These are phyloP conservation scores for Penicillium subrubescens DNA, from an alignment of 495 filamentous ascomycete genomes.

Conservation along the genomic window DNA sequence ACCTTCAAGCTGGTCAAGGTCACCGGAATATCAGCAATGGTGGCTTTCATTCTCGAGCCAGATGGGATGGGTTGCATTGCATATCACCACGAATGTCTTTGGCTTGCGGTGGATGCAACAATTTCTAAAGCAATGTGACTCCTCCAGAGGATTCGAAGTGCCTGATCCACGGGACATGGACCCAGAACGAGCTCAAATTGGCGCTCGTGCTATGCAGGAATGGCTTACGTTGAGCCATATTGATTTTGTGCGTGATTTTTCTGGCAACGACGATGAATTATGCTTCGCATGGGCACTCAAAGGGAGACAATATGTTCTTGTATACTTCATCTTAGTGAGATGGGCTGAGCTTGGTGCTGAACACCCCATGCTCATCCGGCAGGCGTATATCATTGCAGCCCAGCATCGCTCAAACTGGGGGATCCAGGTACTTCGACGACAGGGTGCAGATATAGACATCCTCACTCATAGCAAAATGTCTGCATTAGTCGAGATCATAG, in stretches of 20 bases:
- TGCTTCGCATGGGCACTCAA: conserved; percentile 18
- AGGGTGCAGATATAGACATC: conserved; percentile 20
- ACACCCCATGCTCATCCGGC: not conserved
- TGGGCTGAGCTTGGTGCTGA: conserved; percentile 20
- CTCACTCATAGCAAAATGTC: conserved; percentile 2
- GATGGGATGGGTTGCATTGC: conserved; percentile 37
- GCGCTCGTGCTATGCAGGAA: not conserved
- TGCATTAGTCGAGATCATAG: conserved; percentile 16
- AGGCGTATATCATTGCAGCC: conserved; percentile 18
- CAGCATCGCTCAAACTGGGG: conserved; percentile 8
- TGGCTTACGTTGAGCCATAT: conserved; percentile 9
- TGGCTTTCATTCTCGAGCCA: conserved; percentile 28
- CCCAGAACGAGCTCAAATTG: not conserved
- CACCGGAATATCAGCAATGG: conserved; percentile 4
- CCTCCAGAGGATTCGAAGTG: too few species aligned
- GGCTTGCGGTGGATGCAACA: conserved; percentile 11
- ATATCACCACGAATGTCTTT: conserved; percentile 15
- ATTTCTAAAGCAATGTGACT: not conserved
- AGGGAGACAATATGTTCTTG: conserved; percentile 12
- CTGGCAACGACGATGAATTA: not conserved
- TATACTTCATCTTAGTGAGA: conserved; percentile 12
- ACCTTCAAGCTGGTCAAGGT: conserved; percentile 17
- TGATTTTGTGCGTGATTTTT: not conserved
- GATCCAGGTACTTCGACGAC: conserved; percentile 18
- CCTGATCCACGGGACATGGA: too few species aligned